Evolutionary conservation across 1,284 basidiomycete genomes (phyloP).

Genomic region (Melampsora americana): DNA sequence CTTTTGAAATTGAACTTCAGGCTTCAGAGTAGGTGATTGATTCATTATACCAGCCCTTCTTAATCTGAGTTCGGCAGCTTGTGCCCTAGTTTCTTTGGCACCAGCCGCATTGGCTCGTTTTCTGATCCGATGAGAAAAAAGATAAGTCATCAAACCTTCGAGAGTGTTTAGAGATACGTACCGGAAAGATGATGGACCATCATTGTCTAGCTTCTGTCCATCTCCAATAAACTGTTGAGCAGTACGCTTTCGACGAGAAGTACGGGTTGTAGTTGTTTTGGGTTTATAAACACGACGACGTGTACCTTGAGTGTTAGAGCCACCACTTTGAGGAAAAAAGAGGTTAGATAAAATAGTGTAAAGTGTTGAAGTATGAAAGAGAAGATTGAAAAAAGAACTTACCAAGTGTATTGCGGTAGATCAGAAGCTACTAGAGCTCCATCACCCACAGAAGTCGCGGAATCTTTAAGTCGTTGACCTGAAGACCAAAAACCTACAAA

Average conservation of each 20-base stretch:
- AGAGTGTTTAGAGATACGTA: not conserved
- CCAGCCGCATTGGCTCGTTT: slow-evolving; percentile 32
- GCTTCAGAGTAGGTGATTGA: no score
- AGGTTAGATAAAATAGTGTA: not conserved
- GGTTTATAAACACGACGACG: slow-evolving; percentile 19
- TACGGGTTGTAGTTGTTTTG: not conserved
- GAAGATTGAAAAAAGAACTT: not conserved
- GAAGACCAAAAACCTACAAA: slow-evolving; percentile 35
- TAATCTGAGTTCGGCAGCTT: slow-evolving; percentile 21
- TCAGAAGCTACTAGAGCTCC: slow-evolving; percentile 18
- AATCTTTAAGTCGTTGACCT: slow-evolving; percentile 31
- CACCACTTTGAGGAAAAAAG: not conserved
- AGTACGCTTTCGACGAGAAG: not conserved
- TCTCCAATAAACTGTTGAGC: slow-evolving; percentile 9
- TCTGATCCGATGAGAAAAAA: not conserved
- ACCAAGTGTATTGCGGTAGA: slow-evolving; percentile 30
- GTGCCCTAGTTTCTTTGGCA: slow-evolving; percentile 25
- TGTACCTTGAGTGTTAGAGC: slow-evolving; percentile 21
- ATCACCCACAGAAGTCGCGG: slow-evolving; percentile 15
- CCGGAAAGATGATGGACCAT: slow-evolving; percentile 22
- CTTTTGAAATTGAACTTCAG: no score
- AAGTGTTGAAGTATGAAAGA: not conserved
- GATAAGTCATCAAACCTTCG: not conserved
- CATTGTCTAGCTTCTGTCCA: slow-evolving; percentile 24
- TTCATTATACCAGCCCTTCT: not conserved